Evolutionary conservation across 129 eudicot species (phyloP).

Genomic region (Gnaphalium uliginosum): DNA sequence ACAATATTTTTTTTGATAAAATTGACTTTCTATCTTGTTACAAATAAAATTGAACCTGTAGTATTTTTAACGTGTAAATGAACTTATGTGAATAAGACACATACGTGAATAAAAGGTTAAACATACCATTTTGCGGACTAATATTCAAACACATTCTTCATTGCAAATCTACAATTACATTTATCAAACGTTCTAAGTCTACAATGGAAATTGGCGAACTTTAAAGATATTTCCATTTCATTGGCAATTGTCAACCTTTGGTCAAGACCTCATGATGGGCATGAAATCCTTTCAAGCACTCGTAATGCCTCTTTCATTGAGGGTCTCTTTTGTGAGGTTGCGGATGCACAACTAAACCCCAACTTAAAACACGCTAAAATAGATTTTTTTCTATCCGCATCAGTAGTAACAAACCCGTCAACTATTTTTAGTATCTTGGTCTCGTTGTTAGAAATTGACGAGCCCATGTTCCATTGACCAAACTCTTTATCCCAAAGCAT

Average conservation of each 20-base stretch:
- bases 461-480: constrained; percentile 48
- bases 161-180: neutral
- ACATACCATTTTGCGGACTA: neutral
- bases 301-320: constrained; percentile 80
- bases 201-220: neutral
- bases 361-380: constrained; percentile 57
- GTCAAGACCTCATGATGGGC: constrained; percentile 29
- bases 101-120: too few relatives aligned
- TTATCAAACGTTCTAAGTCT: too few relatives aligned
- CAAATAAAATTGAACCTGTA: too few relatives aligned
- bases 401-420: constrained; percentile 49
- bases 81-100: too few relatives aligned
- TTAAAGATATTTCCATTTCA: neutral
- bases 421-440: constrained; percentile 51
- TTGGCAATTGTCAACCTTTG: neutral
- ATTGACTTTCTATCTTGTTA: too few relatives aligned
- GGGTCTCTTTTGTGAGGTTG: constrained; percentile 76
- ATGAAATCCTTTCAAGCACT: constrained; percentile 59
- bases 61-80: too few relatives aligned
- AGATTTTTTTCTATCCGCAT: constrained; percentile 48
- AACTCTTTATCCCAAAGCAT: constrained; percentile 61
- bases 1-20: too few relatives aligned
- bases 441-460: constrained; percentile 41
- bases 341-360: constrained; percentile 74
- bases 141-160: neutral